Evolutionary conservation across 2,329 filamentous ascomycete species (phyloP).

Genomic region (Lomentospora prolificans): DNA sequence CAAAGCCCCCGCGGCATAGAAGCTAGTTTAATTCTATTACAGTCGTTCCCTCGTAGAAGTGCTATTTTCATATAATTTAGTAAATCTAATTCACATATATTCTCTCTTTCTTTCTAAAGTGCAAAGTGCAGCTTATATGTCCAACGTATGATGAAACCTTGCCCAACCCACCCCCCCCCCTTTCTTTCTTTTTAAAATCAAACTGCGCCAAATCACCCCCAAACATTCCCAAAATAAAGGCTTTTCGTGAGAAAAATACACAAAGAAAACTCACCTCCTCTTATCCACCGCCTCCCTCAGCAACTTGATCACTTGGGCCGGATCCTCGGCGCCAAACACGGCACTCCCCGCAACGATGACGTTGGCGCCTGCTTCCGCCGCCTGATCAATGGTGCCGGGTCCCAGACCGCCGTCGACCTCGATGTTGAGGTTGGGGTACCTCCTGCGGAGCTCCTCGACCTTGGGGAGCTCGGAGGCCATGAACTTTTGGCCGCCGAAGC

Average conservation of each 20-base stretch:
- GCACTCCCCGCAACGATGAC: constrained; percentile 96
- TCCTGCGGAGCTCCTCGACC: constrained; percentile 70
- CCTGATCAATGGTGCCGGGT: constrained; percentile 81
- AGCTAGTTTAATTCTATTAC: not conserved
- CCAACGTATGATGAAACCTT: too few relatives aligned
- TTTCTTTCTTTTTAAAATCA: too few relatives aligned
- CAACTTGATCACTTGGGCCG: constrained; percentile 73
- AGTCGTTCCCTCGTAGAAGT: not conserved
- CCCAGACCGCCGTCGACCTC: constrained; percentile 93
- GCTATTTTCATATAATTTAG: not conserved
- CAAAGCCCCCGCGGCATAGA: not conserved
- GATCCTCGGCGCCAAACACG: constrained; percentile 87
- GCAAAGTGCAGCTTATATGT: too few relatives aligned
- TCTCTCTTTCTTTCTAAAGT: too few relatives aligned
- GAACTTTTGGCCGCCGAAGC: constrained; percentile 97
- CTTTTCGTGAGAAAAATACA: too few relatives aligned
- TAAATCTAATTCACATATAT: not conserved
- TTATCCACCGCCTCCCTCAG: constrained; percentile 71
- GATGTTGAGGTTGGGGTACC: constrained; percentile 89
- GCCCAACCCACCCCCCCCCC: not conserved
- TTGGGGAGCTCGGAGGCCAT: constrained; percentile 95
- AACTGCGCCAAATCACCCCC: too few relatives aligned
- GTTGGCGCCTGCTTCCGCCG: constrained; percentile 90
- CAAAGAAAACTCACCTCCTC: constrained; percentile 6
- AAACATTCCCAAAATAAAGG: too few relatives aligned